Evolutionary conservation across 306 rosid species (phyloP), one percentile per base, ranked within the genome.

Genomic region (Cicer bijugum): DNA sequence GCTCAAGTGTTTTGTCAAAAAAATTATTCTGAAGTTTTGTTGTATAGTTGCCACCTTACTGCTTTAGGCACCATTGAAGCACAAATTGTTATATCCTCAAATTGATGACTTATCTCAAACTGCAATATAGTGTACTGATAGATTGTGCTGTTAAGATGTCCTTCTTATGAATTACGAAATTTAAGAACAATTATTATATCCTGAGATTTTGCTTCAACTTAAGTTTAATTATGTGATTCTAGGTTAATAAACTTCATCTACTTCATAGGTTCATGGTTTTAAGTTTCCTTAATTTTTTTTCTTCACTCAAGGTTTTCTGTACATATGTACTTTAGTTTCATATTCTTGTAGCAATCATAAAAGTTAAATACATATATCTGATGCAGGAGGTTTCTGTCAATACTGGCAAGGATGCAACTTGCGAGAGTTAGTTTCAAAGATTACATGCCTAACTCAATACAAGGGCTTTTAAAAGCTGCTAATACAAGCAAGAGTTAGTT

Each of bases 191-290:
- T 61, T 69, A 3, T 35, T 55, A 42, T 53, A 57, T 45, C 45
- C 53, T 33, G 75, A 33, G 50, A 53, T 63, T 71, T 63, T 77
- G 59, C 23, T 42, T 2, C 66, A 43, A 44, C 66, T 71, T 71
- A 42, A 17, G 43, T 46, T 72, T 19, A 52, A 64, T 37, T 12
- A 20, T 63, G 51, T 53, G 28, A 43, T 9, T 38, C 8, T 8
- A 28, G 14, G 50, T 66, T 55, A 19, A 12, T 59, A 7, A 7
- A 12, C 9, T 59, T 38, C 11, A 69, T 9, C 42, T 47, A 68
- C 46, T 68, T 58, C 40, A 6, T 39, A 45, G 28, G 14, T 20
- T 71, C 6, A 2, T 28, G 7, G 7, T 9, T 8, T 63, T 4
- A 14, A 20, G 56, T 52, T 38, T 65, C 57, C 66, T 16, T 15